Percentiles rank a stretch among this genome's conserved stretches.
These are phyloP conservation scores for Bipolaris victoriae DNA, from an alignment of 2,329 filamentous ascomycete genomes.

Conservation along the genomic window DNA sequence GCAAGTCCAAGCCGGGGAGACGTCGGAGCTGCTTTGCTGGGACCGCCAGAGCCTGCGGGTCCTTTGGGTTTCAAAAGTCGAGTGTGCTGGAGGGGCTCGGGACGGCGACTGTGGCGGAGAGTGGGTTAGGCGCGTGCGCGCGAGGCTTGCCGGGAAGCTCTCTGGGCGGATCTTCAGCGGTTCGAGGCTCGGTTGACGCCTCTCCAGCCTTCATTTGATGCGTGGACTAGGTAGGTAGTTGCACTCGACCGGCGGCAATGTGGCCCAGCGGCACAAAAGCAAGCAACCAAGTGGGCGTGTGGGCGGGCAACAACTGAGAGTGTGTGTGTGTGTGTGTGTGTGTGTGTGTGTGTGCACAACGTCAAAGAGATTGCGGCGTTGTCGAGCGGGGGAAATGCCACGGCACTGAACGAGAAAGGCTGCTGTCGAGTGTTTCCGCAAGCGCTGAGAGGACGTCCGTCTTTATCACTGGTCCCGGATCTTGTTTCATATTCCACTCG, in stretches of 20 bases:
- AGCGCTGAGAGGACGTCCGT: slow-evolving; percentile 37
- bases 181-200: slow-evolving; percentile 19
- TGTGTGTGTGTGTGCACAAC: background rate
- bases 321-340: background rate
- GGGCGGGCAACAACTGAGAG: slow-evolving; percentile 5
- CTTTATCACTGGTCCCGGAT: slow-evolving; percentile 34
- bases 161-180: slow-evolving; percentile 25
- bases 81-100: slow-evolving; percentile 32
- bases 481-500: slow-evolving; percentile 39
- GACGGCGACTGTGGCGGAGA: slow-evolving; percentile 25
- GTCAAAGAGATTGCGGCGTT: background rate
- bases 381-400: background rate
- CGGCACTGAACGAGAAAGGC: slow-evolving; percentile 19
- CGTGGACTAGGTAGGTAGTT: slow-evolving; percentile 1
- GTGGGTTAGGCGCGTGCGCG: slow-evolving; percentile 37
- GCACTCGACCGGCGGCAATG: slow-evolving; percentile 3
- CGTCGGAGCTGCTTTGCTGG: slow-evolving; percentile 6
- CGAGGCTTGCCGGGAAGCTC: slow-evolving; percentile 39
- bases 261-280: slow-evolving; percentile 10
- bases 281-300: slow-evolving; percentile 12
- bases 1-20: slow-evolving; percentile 4
- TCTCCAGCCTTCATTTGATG: slow-evolving; percentile 13
- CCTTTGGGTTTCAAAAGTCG: slow-evolving; percentile 33
- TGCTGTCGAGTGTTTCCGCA: slow-evolving; percentile 24
- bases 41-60: slow-evolving; percentile 22